Base-by-base conservation (phyloP, 768 basidiomycete species). In the Nidula microcarpa region DNA sequence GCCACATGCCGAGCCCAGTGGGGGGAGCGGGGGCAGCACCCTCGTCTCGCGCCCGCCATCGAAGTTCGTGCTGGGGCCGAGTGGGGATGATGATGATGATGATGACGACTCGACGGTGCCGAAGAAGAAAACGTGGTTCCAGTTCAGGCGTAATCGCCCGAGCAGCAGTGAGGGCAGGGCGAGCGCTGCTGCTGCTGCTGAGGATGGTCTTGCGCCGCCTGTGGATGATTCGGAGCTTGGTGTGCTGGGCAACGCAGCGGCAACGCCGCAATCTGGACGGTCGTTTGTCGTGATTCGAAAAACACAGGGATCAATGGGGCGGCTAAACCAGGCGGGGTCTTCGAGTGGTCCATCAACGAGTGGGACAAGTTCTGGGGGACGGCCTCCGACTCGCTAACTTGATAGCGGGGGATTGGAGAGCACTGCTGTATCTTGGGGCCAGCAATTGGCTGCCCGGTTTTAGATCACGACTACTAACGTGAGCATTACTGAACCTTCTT, bases 261-360 rank as follows among this genome's bases (percentile, higher is more conserved):
- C 68, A 14, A 63, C 69, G 34, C 67, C 60, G 30, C 72, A 68
- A 54, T 75, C 69, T 43, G 76, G 68, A 56, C 69, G 81, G 58
- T 86, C 85, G 32, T 89, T 89, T 57, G 86, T 88, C 16, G 86
- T 89, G 34, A 80, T 87, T 47, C 76, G 85, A n/a, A 84, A 83
- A 63, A 74, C 78, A 30, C 77, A 75, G 59, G 60, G 65, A n/a
- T 66, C 70, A 11, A 67, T 70, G 52, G 67, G 65, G 10, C 62
- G 69, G 47, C 48, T 69, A 46, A 69, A 70, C 47, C 69, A 69
- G 56, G 57, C 67, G n/a, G 51, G 57, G 36, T 39, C 23, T 23
- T 23, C 23, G 23, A 23, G 23, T 23, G 23, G 23, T 23, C 23
- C 23, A 23, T 23, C 23, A 23, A 23, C n/a, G 39, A 16, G 49